These are phyloP conservation scores for Xylaria intraflava DNA, from an alignment of 495 filamentous ascomycete species.

Conservation along the genomic window DNA sequence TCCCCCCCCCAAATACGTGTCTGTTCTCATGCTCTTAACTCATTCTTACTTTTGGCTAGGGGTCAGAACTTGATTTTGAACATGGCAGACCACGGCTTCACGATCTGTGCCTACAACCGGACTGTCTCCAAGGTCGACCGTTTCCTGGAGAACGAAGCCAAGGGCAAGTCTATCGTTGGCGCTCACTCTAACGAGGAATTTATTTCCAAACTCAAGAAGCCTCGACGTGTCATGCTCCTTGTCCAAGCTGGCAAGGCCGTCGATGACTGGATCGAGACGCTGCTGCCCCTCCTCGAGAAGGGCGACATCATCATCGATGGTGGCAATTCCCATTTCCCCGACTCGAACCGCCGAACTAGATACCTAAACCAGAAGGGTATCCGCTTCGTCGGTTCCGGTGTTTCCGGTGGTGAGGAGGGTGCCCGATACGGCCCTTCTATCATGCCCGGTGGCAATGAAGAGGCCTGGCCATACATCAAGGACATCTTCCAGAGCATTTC, in stretches of 20 bases:
- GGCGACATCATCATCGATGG: conserved; percentile 99
- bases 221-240: conserved; percentile 92
- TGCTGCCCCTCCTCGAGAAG: conserved; percentile 80
- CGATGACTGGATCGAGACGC: conserved; percentile 95
- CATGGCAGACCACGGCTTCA: conserved; percentile 93
- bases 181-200: conserved; percentile 94
- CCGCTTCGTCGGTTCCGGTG: conserved; percentile 93
- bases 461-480: conserved; percentile 97
- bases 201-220: conserved; percentile 89
- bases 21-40: background rate
- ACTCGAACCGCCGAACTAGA: conserved; percentile 90
- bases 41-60: conserved; percentile 26
- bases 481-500: conserved; percentile 96
- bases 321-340: conserved; percentile 98
- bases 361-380: conserved; percentile 82
- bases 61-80: conserved; percentile 96
- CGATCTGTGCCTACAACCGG: conserved; percentile 94
- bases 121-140: conserved; percentile 95
- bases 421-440: conserved; percentile 93
- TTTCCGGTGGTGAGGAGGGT: conserved; percentile 98
- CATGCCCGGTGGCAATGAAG: conserved; percentile 98
- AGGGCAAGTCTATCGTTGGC: conserved; percentile 89
- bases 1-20: background rate
- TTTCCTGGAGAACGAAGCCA: conserved; percentile 90
- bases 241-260: conserved; percentile 97